Evolutionary conservation across 257 asterid species (phyloP), one percentile per base, ranked within the genome.

Genomic region (Gynochthodes officinalis): DNA sequence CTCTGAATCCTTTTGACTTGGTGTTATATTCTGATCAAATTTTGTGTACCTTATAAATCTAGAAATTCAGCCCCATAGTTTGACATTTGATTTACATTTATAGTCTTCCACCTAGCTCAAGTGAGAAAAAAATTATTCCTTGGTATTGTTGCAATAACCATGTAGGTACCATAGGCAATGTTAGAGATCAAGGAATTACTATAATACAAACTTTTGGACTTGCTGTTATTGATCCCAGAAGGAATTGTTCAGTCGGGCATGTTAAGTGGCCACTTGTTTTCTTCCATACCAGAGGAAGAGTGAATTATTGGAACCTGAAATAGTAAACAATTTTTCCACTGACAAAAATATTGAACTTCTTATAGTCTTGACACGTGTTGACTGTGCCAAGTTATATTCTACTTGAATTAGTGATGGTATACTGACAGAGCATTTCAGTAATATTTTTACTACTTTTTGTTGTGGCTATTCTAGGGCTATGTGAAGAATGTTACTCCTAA

Each of bases 401-500:
- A 2, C 23, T 30, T 7, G 44, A 19, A 1, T 23, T 33, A 14
- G 16, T 64, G 4, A 11, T 39, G 67, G 9, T 11, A 37, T n/a
- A 18, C 2, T n/a, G 30, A 27, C 52, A 39, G 46, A 59, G 42
- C 9, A 52, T 28, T 30, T 66, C 58, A 66, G 23, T 40, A 12
- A 48, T n/a, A n/a, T 21, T 70, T 42, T 43, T 28, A 43, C 16
- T 7, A 4, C 15, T 54, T 19, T 46, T 55, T 43, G 46, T 43
- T n/a, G 12, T 66, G 78, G 60, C 71, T 81, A 43, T 74, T 71
- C 39, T 81, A 94, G 97, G 99, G 98, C 43, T 94, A 94, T 78
- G 95, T 91, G 52, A 95, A 95, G 82, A 86, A 81, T 53, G 74
- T 87, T 32, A 82, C 97, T n/a, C 43, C 89, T 11, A 91, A 82